Evolutionary conservation across 139 green algal species (phyloP).

Genomic region (Pleodorina starrii): DNA sequence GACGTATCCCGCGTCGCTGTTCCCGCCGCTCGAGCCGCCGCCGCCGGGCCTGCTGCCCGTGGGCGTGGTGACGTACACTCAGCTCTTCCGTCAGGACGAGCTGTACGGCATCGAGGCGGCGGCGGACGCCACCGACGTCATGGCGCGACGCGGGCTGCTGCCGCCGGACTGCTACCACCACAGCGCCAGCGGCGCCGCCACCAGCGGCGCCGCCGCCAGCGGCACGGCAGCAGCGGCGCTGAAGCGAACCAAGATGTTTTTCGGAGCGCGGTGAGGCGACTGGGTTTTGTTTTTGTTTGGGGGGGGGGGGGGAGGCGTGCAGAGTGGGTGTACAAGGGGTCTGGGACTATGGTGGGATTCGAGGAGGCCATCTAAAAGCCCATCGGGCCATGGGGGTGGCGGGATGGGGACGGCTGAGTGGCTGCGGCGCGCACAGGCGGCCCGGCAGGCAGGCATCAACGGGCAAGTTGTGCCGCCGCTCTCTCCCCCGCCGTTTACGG

Average conservation of each 20-base stretch:
- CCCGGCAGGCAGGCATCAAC: no score
- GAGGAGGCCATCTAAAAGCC: no score
- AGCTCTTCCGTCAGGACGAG: slow-evolving; percentile 49
- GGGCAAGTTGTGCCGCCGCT: no score
- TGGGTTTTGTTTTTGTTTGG: no score
- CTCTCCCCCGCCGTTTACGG: no score
- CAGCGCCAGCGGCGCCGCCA: slow-evolving; percentile 26
- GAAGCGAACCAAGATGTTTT: slow-evolving; percentile 86
- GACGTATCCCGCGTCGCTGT: neutral
- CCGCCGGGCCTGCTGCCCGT: slow-evolving; percentile 65
- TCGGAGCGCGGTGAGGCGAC: slow-evolving; percentile 73
- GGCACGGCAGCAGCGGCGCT: slow-evolving; percentile 42
- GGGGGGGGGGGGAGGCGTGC: no score
- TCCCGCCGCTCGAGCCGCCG: neutral
- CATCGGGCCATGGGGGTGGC: no score
- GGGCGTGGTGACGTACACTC: slow-evolving; percentile 71
- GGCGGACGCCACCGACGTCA: slow-evolving; percentile 58
- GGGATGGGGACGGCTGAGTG: no score
- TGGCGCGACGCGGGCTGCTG: slow-evolving; percentile 47
- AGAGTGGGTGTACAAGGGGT: no score
- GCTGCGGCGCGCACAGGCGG: no score
- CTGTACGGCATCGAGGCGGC: slow-evolving; percentile 66
- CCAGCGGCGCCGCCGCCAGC: neutral
- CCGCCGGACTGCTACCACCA: slow-evolving; percentile 71
- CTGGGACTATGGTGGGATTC: no score